Base-by-base conservation (phyloP, 441 rosid genomes). In the Pelargonium fulgidum region DNA sequence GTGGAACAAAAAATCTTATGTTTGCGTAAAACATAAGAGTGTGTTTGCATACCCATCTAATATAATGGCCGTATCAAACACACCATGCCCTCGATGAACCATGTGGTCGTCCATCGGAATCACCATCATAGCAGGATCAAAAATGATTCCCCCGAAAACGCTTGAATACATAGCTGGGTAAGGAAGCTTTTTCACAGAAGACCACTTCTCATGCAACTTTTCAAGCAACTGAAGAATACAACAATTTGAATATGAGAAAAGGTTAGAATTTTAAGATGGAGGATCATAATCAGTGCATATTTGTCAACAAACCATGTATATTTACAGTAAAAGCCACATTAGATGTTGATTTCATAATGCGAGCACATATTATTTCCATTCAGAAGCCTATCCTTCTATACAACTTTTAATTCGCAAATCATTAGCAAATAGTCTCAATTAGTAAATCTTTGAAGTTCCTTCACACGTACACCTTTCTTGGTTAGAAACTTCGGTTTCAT, bases 151-250 rank as follows among this genome's bases (percentile, higher is more conserved):
- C 56, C 91, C 88, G 70, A 68, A 88, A 20, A 81, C 59, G 56
- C 88, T 88, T 22, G 93, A 88, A 77, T 86, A 88, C 88, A 88
- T 86, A 47, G 88, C 89, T 26, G 88, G 93, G 71, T 83, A 88
- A 0, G 89, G 86, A 42, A 79, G 76, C 78, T 75, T 85, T 59
- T 80, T 70, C 73, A 73, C 85, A 13, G 79, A 71, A 66, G 80
- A 80, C 89, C 90, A 85, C 72, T 85, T 86, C 78, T 82, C 81
- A n/a, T 86, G 80, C 75, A 86, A 77, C 75, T 76, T 81, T 66
- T 82, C 83, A n/a, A 86, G 82, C 85, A 88, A 71, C 91, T 88
- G 75, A 47, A 54, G 59, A 17, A 72, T 48, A 42, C 22, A 65
- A 67, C 6, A 44, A 68, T 3, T 16, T 29, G 12, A 70, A 17